Evolutionary conservation across 2,329 filamentous ascomycete species (phyloP), one percentile per base, ranked within the genome.

Genomic region (Magnaporthiopsis rhizophila): DNA sequence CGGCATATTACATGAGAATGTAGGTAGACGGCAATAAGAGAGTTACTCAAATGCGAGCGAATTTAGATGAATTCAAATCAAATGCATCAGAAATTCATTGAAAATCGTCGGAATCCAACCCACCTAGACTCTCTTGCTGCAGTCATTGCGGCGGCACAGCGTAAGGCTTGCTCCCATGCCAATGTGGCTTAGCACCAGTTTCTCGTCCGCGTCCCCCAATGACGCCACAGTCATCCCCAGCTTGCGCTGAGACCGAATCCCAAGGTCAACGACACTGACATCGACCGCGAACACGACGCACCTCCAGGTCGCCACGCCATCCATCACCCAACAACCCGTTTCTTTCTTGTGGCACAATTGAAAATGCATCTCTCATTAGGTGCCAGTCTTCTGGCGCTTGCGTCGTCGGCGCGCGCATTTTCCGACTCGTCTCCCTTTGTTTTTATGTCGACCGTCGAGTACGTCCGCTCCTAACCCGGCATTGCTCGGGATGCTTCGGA

Each of bases 351-450:
- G 9, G 18, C n/a, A 21, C 45, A 24, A 53, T 24, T 59, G 59
- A 65, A 68, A 67, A 88, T 88, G 86, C 84, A 81, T 80, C 72
- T 82, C 71, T 82, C 81, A 64, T 74, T 78, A 72, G 72, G 82
- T 72, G 76, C 80, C 66, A 75, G 81, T 69, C 73, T 84, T 62
- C 76, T 85, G 72, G 82, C 82, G 71, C 81, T 84, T 69, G 81
- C 84, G 66, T 53, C 45, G 21, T 81, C 82, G 30, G 86, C 83
- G 59, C 79, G 86, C 67, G 93, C 91, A 32, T 95, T 97, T 75
- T 87, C 86, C 67, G 89, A 97, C 76, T 92, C 93, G 2, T 93
- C 91, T 64, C 94, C 95, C 24, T 95, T 97, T 76, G 84, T 97
- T 74, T 79, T 97, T 69, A 89, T 96, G 75, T 97, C 94, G 38